Evolutionary conservation across 495 filamentous ascomycete species (phyloP).

Genomic region (Hypoxylon trugodes): DNA sequence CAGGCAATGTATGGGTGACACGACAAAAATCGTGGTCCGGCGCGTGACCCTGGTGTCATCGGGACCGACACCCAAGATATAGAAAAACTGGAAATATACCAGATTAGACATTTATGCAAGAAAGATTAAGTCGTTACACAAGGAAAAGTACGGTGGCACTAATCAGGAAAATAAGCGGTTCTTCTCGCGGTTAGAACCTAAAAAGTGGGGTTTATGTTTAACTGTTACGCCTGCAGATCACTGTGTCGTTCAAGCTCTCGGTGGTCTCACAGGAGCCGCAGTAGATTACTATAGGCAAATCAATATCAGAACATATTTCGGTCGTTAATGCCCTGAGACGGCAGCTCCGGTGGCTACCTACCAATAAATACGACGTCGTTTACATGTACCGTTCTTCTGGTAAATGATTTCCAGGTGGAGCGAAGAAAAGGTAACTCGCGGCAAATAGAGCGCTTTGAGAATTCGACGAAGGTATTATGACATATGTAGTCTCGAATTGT

Average conservation of each 20-base stretch:
- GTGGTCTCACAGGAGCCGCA: constrained; percentile 14
- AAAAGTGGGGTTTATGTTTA: constrained; percentile 8
- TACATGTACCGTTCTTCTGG: constrained; percentile 24
- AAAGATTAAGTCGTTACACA: constrained; percentile 23
- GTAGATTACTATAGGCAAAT: constrained; percentile 14
- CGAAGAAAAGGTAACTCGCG: neutral
- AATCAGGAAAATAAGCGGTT: constrained; percentile 19
- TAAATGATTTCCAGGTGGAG: constrained; percentile 3
- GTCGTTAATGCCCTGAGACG: constrained; percentile 3
- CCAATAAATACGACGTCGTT: constrained; percentile 24
- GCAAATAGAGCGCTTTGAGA: constrained; percentile 4
- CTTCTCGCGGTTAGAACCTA: constrained; percentile 24
- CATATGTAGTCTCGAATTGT: constrained; percentile 2
- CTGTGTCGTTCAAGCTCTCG: neutral
- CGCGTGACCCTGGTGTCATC: too few species aligned
- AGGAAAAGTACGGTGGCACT: constrained; percentile 8
- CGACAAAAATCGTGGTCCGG: too few species aligned
- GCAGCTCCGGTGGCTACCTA: constrained; percentile 16
- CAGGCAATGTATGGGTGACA: neutral
- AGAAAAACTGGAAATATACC: neutral
- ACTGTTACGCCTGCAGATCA: constrained; percentile 24
- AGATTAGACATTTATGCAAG: neutral
- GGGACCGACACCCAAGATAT: constrained; percentile 8
- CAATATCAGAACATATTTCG: constrained; percentile 4
- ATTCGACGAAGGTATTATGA: constrained; percentile 6